Evolutionary conservation across 169 alveolate genomes (phyloP), one percentile per base, ranked within the genome.

Genomic region (Cryptosporidium canis): DNA sequence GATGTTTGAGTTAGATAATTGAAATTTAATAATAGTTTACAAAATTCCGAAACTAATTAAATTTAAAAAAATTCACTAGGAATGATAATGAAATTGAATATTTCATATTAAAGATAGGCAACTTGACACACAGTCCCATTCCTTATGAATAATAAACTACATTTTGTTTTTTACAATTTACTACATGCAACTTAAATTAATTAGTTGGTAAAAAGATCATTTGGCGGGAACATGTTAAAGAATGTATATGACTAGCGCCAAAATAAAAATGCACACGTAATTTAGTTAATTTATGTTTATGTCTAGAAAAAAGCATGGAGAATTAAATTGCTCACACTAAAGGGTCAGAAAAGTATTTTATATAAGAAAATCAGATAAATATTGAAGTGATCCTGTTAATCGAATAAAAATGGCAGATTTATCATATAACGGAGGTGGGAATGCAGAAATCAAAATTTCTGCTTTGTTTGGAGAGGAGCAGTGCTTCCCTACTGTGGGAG

Each of bases 401-500:
- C 63, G 63, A 51, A 51, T 3, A 51, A 51, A 51, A 21, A 51
- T 51, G 63, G 33, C 63, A 51, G 63, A 51, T 14, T 51, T 21
- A 51, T 18, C 63, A 51, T 9, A 51, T 51, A 51, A 21, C 7
- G 24, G 63, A n/a, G 24, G 35, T 51, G 63, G 63, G 63, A 51
- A 18, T 51, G 63, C 35, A 51, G 24, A 0, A 2, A 21, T n/a
- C 3, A 51, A 51, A 8, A 6, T 48, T 44, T 18, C 51, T 51
- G 53, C 55, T n/a, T n/a, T 51, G 24, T 51, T 3, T 51, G 56
- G 48, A 37, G 87, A 58, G 29, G 58, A 58, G n/a, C 64, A 77
- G 24, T 21, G 6, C 11, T 77, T 71, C 18, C 87, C 87, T 21
- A 56, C 61, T 33, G 43, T 55, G 55, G 87, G 87, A n/a, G 64